A percentile compares a stretch with the other conserved stretches of the same genome.
Conservation (phyloP, 1,284 basidiomycete genomes). For the Malassezia furfur region DNA sequence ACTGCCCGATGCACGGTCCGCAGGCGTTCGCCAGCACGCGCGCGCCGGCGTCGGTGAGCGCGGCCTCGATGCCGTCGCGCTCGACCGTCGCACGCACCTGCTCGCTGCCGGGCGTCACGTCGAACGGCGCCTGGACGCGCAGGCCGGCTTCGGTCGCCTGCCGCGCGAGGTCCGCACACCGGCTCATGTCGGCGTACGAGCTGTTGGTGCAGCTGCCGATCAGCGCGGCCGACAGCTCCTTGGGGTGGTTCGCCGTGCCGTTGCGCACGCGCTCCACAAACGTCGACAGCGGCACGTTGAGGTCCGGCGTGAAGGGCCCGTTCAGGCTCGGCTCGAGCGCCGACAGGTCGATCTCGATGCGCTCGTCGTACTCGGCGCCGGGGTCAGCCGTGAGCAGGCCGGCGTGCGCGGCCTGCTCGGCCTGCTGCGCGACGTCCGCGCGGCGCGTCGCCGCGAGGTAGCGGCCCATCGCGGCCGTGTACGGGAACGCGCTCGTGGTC, state of each 20-base stretch:
- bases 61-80: conserved; percentile 74
- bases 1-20: conserved; percentile 97
- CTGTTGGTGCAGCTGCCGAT: conserved; percentile 94
- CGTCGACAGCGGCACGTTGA: conserved; percentile 86
- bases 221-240: conserved; percentile 71
- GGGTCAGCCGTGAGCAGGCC: conserved; percentile 70
- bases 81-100: conserved; percentile 97
- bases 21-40: conserved; percentile 94
- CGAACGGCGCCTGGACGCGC: conserved; percentile 77
- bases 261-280: conserved; percentile 67
- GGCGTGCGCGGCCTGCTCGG: conserved; percentile 72
- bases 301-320: conserved; percentile 94
- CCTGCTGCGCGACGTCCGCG: conserved; percentile 73
- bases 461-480: conserved; percentile 70
- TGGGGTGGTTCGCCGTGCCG: conserved; percentile 73
- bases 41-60: conserved; percentile 75
- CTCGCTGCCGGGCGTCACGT: conserved; percentile 94
- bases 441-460: conserved; percentile 87
- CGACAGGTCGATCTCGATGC: conserved; percentile 87
- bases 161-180: conserved; percentile 78
- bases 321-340: conserved; percentile 82
- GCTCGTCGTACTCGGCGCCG: conserved; percentile 87
- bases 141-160: conserved; percentile 80
- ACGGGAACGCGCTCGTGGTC: conserved; percentile 95
- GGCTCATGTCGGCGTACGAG: conserved; percentile 56